Evolutionary conservation across 2,329 filamentous ascomycete genomes (phyloP).

Genomic region (Ophiostoma angusticollis): DNA sequence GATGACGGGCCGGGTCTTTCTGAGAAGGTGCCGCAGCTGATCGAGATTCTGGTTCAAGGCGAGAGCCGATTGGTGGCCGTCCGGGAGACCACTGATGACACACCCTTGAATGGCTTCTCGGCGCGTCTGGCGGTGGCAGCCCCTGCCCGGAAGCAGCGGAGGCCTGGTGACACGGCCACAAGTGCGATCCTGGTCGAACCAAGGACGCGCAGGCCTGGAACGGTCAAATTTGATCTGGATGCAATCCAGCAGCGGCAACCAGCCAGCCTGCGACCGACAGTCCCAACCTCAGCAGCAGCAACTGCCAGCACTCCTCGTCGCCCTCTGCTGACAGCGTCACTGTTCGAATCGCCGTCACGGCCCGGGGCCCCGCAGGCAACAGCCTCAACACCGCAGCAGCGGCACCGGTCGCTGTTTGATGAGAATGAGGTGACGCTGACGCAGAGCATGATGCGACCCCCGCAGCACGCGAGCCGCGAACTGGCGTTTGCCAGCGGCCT

Average conservation of each 20-base stretch:
- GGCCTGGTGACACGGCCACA: not conserved
- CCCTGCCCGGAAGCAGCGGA: slow-evolving; percentile 21
- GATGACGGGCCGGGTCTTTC: slow-evolving; percentile 13
- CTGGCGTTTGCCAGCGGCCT: slow-evolving; percentile 40
- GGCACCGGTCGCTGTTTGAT: slow-evolving; percentile 14
- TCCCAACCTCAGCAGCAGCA: not conserved
- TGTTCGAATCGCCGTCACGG: slow-evolving; percentile 8
- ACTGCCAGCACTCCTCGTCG: slow-evolving; percentile 20
- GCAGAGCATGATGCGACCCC: slow-evolving; percentile 15
- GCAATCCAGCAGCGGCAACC: slow-evolving; percentile 10
- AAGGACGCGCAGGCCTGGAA: slow-evolving; percentile 27
- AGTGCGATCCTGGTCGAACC: slow-evolving; percentile 45
- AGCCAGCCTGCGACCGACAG: too few relatives aligned
- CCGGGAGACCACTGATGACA: slow-evolving; percentile 32
- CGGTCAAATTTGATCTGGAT: slow-evolving; percentile 38
- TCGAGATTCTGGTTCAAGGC: slow-evolving; percentile 42
- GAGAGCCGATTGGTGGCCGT: slow-evolving; percentile 44
- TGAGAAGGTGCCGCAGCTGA: slow-evolving; percentile 28
- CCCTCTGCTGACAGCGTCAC: not conserved
- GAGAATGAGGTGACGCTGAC: slow-evolving; percentile 18
- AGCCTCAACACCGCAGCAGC: not conserved
- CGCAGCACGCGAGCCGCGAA: slow-evolving; percentile 15
- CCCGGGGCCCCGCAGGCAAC: not conserved
- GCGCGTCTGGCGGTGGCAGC: slow-evolving; percentile 17
- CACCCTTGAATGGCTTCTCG: slow-evolving; percentile 24